A percentile compares a stretch with the other conserved stretches of the same genome.
These are phyloP conservation scores for Russula lepida DNA, from an alignment of 768 basidiomycete genomes.

Conservation along the genomic window DNA sequence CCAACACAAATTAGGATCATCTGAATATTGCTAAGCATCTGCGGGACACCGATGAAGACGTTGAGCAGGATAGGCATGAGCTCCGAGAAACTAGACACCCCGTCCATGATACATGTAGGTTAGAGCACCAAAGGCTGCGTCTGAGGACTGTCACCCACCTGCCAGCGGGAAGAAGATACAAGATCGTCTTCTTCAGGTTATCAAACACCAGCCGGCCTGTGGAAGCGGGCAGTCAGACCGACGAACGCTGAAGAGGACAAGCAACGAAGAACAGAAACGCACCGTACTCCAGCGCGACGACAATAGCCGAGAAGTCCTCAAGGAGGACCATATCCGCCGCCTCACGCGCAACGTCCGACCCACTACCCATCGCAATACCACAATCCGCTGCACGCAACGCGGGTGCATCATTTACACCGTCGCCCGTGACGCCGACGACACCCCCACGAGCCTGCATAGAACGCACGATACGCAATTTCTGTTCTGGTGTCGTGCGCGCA, in stretches of 20 bases:
- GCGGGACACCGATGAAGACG: constrained; percentile 36
- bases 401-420: constrained; percentile 56
- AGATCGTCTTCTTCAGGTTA: constrained; percentile 49
- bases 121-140: not conserved
- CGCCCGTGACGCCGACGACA: constrained; percentile 57
- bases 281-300: constrained; percentile 57
- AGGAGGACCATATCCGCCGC: constrained; percentile 57
- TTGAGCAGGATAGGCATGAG: constrained; percentile 52
- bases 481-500: constrained; percentile 54
- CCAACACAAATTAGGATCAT: constrained; percentile 47
- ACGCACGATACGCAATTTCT: constrained; percentile 58
- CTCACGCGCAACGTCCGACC: constrained; percentile 45
- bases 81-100: constrained; percentile 45
- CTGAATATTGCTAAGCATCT: constrained; percentile 36
- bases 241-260: not conserved
- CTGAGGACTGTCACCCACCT: constrained; percentile 26
- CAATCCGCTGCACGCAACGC: constrained; percentile 53
- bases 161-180: constrained; percentile 45
- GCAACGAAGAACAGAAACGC: not conserved
- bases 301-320: constrained; percentile 58
- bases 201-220: constrained; percentile 48
- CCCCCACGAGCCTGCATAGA: constrained; percentile 43
- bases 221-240: not conserved
- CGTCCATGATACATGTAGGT: not conserved
- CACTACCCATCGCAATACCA: constrained; percentile 51